Evolutionary conservation across 331 rosid species (phyloP).

Genomic region (Malus hybrid): DNA sequence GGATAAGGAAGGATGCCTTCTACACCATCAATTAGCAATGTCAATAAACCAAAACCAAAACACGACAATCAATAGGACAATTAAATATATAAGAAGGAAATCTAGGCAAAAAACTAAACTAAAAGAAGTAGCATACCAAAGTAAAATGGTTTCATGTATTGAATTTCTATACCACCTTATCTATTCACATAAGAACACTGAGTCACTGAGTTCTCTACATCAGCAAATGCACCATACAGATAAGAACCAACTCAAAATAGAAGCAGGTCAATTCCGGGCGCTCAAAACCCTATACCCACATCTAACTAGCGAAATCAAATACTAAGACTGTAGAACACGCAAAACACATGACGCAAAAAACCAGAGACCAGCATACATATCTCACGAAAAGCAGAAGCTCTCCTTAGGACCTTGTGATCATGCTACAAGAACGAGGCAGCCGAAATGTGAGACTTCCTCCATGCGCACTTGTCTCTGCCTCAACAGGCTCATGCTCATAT

Average conservation of each 20-base stretch:
- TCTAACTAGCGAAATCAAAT: constrained; percentile 38
- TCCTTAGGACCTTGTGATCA: constrained; percentile 70
- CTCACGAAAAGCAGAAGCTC: constrained; percentile 32
- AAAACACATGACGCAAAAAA: constrained; percentile 22
- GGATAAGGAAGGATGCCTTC: background rate
- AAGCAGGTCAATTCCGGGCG: constrained; percentile 49
- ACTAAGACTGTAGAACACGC: constrained; percentile 37
- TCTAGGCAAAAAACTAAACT: background rate
- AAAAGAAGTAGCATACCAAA: constrained; percentile 12
- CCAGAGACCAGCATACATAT: constrained; percentile 34
- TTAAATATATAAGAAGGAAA: background rate
- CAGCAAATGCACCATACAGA: constrained; percentile 55
- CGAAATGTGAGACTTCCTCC: constrained; percentile 55
- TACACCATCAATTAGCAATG: constrained; percentile 3
- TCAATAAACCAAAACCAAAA: background rate
- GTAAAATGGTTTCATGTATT: constrained; percentile 56
- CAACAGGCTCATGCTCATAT: constrained; percentile 46
- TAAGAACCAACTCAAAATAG: constrained; percentile 41
- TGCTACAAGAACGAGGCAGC: constrained; percentile 77
- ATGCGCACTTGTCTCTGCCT: constrained; percentile 50
- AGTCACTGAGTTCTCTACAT: constrained; percentile 60
- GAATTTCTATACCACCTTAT: constrained; percentile 80
- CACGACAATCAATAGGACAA: background rate
- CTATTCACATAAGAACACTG: constrained; percentile 79
- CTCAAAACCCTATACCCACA: constrained; percentile 56